Percentiles rank a stretch among this genome's conserved stretches.
Conservation (phyloP, 2,329 filamentous ascomycete genomes). For the Chrysoporthe puriensis region DNA sequence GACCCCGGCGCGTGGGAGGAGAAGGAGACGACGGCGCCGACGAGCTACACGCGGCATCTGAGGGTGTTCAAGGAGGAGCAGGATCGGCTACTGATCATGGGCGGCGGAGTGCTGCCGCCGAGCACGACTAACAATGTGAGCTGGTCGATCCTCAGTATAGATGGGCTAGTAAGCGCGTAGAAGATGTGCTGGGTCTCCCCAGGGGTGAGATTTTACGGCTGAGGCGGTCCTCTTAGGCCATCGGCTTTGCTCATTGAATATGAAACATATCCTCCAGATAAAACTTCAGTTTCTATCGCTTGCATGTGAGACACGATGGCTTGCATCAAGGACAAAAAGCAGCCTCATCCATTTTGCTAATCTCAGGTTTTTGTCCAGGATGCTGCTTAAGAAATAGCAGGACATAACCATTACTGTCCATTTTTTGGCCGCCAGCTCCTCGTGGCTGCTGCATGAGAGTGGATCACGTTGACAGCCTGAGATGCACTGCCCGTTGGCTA, state of each 20-base stretch:
- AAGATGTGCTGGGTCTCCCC: not conserved
- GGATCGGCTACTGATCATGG: constrained; percentile 47
- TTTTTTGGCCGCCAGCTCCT: too few relatives aligned
- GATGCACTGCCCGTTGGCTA: too few relatives aligned
- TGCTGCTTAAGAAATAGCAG: too few relatives aligned
- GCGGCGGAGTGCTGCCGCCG: constrained; percentile 50
- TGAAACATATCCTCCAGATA: too few relatives aligned
- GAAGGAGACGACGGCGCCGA: constrained; percentile 40
- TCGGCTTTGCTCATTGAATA: not conserved
- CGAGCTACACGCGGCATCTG: constrained; percentile 44
- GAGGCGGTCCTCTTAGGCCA: too few relatives aligned
- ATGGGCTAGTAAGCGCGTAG: constrained; percentile 26
- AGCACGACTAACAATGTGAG: constrained; percentile 50
- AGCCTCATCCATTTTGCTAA: too few relatives aligned
- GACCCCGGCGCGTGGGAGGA: constrained; percentile 43
- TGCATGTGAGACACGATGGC: not conserved
- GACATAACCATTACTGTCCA: too few relatives aligned
- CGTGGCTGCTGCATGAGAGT: too few relatives aligned
- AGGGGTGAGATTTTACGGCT: not conserved
- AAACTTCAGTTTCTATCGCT: not conserved
- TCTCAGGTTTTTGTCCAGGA: too few relatives aligned
- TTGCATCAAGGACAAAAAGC: too few relatives aligned
- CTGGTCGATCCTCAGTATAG: constrained; percentile 40
- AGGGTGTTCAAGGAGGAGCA: constrained; percentile 41
- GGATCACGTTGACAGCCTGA: too few relatives aligned